Conservation (phyloP, 2,329 filamentous ascomycete species). For the Diaporthe citri region DNA sequence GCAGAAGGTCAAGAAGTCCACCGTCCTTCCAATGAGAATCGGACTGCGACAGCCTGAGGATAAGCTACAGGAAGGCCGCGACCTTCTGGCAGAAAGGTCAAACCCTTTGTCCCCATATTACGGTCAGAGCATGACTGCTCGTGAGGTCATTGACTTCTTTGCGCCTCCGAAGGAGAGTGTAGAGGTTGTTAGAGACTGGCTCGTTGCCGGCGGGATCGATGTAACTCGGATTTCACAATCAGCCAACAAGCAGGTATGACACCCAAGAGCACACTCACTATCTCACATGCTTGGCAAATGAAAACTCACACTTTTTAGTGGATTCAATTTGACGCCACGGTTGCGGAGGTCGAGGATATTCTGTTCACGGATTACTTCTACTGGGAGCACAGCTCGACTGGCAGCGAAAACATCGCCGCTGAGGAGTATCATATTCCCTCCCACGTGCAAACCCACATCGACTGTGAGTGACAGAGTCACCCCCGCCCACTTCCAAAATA, state of each 20-base stretch:
- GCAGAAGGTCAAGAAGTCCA: conserved; percentile 43
- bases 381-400: conserved; percentile 54
- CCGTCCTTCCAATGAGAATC: conserved; percentile 50
- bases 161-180: conserved; percentile 51
- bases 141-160: conserved; percentile 55
- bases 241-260: conserved; percentile 42
- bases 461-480: conserved; percentile 51
- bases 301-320: conserved; percentile 46
- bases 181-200: conserved; percentile 54
- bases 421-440: conserved; percentile 62
- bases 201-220: conserved; percentile 44
- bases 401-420: conserved; percentile 53
- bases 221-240: conserved; percentile 43
- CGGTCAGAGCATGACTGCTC: conserved; percentile 54
- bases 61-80: conserved; percentile 48
- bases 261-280: conserved; percentile 17
- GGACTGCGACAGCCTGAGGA: conserved; percentile 47
- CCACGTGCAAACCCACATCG: conserved; percentile 59
- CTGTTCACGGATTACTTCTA: conserved; percentile 56
- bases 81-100: conserved; percentile 48
- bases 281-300: neutral
- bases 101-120: conserved; percentile 53
- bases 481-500: fast-evolving
- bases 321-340: conserved; percentile 57
- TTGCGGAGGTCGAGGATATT: conserved; percentile 53